phyloP scores from a whole-genome alignment of 2,329 filamentous ascomycete species.

The Aspergillus udagawae region DNA sequence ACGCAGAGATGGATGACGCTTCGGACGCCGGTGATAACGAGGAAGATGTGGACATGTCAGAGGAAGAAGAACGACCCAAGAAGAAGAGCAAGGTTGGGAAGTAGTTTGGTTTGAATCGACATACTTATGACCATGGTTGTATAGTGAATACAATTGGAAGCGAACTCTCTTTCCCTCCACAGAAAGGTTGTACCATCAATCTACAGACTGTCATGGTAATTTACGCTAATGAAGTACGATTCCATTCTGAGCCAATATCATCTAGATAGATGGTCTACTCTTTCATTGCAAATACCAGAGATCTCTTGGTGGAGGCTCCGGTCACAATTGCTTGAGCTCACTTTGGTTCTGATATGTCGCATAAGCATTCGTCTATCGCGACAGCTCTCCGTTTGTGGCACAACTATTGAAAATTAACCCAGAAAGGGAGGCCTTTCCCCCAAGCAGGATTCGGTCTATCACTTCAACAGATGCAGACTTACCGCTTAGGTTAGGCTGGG shows the following conservation, averaged over 20 bases:
- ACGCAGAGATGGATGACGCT: conserved; percentile 55
- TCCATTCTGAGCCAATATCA: not conserved
- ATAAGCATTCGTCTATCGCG: not conserved
- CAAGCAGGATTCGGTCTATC: not conserved
- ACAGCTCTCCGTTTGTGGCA: not conserved
- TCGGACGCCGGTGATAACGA: conserved; percentile 38
- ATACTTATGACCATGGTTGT: conserved; percentile 5
- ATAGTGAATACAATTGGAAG: conserved; percentile 10
- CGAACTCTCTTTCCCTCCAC: not conserved
- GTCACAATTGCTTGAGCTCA: not conserved
- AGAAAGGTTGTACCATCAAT: not conserved
- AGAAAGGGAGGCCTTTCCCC: not conserved
- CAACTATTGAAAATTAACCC: not conserved
- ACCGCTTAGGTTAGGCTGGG: not conserved
- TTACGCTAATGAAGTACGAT: not conserved
- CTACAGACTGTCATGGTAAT: not conserved
- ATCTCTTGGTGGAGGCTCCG: not conserved
- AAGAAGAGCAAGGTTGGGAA: conserved; percentile 57
- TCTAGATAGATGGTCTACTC: not conserved
- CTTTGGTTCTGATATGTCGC: not conserved
- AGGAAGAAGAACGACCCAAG: conserved; percentile 56
- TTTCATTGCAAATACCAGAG: not conserved
- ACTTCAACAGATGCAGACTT: not conserved
- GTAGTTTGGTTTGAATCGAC: conserved; percentile 18
- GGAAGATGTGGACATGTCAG: conserved; percentile 28